Evolutionary conservation across 2,329 filamentous ascomycete genomes (phyloP).

Genomic region (Talaromyces sp.): DNA sequence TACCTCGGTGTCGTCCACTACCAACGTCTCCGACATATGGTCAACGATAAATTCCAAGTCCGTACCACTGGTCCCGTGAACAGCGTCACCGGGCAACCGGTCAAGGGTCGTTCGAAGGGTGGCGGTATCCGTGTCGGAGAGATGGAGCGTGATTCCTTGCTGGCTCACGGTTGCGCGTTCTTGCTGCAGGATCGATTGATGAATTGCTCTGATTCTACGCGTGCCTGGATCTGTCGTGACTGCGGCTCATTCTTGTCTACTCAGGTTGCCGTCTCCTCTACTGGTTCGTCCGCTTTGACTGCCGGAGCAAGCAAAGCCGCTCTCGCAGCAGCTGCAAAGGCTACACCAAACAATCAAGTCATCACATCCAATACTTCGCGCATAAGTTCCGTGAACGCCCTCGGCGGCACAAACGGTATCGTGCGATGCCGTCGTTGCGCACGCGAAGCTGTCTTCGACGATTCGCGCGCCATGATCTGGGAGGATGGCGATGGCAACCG

Average conservation of each 20-base stretch:
- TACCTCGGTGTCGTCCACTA: conserved; percentile 98
- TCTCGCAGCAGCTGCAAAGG: conserved; percentile 31
- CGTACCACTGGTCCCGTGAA: conserved; percentile 92
- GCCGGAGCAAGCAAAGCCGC: conserved; percentile 25
- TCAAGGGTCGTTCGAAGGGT: conserved; percentile 93
- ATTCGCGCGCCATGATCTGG: conserved; percentile 73
- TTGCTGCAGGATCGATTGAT: conserved; percentile 90
- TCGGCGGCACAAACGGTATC: conserved; percentile 57
- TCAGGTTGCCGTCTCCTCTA: conserved; percentile 51
- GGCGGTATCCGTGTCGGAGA: conserved; percentile 98
- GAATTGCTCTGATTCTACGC: conserved; percentile 93
- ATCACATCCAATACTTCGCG: conserved; percentile 6
- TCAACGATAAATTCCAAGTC: conserved; percentile 99
- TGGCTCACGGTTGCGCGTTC: conserved; percentile 94
- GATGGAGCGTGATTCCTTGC: conserved; percentile 94
- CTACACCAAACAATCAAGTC: conserved; percentile 28
- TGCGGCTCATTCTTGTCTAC: conserved; percentile 91
- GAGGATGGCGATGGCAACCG: conserved; percentile 82
- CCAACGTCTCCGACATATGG: conserved; percentile 97
- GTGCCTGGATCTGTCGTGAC: conserved; percentile 80
- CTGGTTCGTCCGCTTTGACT: conserved; percentile 26
- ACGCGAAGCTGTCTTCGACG: conserved; percentile 56
- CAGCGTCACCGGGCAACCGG: conserved; percentile 85
- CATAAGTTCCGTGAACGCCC: conserved; percentile 59
- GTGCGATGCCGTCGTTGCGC: conserved; percentile 81